phyloP scores from a whole-genome alignment of 2,329 filamentous ascomycete genomes.

The Sclerotinia subarctica region DNA sequence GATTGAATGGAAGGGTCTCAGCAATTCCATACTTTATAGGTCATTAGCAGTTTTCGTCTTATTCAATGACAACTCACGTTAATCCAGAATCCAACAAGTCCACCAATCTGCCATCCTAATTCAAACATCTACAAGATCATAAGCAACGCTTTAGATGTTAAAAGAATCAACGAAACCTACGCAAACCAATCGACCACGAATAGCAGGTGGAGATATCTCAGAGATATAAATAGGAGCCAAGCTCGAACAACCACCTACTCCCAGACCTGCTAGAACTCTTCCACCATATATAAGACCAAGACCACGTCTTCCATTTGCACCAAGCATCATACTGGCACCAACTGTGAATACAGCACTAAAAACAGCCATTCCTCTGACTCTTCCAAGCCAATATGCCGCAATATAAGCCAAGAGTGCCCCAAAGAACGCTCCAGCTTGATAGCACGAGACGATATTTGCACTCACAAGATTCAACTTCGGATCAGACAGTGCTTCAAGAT shows the following conservation, averaged over 20 bases:
- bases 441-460: conserved; percentile 32
- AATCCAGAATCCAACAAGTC: conserved; percentile 63
- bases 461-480: conserved; percentile 27
- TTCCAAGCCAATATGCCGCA: neutral
- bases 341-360: conserved; percentile 64
- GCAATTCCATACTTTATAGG: conserved; percentile 54
- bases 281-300: conserved; percentile 25
- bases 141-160: neutral
- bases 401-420: conserved; percentile 19
- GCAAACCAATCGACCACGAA: conserved; percentile 24
- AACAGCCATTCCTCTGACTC: conserved; percentile 52
- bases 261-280: conserved; percentile 30
- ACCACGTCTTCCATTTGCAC: conserved; percentile 40
- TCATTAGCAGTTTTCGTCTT: conserved; percentile 26
- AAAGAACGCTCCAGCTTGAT: conserved; percentile 32
- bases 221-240: conserved; percentile 53
- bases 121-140: conserved; percentile 51
- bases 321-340: conserved; percentile 68
- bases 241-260: conserved; percentile 45
- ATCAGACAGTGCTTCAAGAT: conserved; percentile 26
- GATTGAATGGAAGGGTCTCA: conserved; percentile 23
- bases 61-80: conserved; percentile 44
- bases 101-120: conserved; percentile 61
- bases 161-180: neutral
- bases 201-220: conserved; percentile 32